These are phyloP conservation scores for Cucurbita maxima DNA, from an alignment of 306 rosid genomes.

Conservation along the genomic window DNA sequence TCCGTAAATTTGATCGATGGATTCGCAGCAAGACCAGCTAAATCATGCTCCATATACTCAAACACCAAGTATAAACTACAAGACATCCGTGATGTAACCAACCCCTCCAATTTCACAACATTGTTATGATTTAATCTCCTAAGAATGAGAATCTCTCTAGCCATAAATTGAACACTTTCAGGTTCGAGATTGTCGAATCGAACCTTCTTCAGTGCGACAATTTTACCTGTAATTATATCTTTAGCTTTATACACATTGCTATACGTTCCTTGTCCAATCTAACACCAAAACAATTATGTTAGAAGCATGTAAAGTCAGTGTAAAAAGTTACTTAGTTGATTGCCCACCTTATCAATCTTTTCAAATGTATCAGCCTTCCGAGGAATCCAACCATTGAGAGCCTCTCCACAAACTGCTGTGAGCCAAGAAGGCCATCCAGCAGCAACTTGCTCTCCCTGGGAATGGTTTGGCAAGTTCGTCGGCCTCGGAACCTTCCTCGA, in stretches of 20 bases:
- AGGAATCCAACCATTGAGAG: slow-evolving; percentile 58
- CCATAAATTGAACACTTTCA: slow-evolving; percentile 65
- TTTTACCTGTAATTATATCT: slow-evolving; percentile 46
- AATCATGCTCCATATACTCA: slow-evolving; percentile 64
- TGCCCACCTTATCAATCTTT: slow-evolving; percentile 54
- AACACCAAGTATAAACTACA: slow-evolving; percentile 70
- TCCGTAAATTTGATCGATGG: slow-evolving; percentile 46
- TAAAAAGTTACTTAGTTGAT: not conserved
- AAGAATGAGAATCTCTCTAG: slow-evolving; percentile 59
- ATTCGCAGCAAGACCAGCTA: slow-evolving; percentile 71
- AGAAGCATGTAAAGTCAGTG: not conserved
- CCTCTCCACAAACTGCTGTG: slow-evolving; percentile 57
- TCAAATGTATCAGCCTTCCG: slow-evolving; percentile 54
- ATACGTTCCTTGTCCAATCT: slow-evolving; percentile 76
- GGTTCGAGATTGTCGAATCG: slow-evolving; percentile 68
- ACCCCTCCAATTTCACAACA: slow-evolving; percentile 61
- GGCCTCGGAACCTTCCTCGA: slow-evolving; percentile 33
- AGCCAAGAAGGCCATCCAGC: slow-evolving; percentile 78
- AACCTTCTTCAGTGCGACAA: slow-evolving; percentile 69
- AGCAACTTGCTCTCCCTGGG: slow-evolving; percentile 43
- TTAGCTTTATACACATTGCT: slow-evolving; percentile 76
- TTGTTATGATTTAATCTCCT: slow-evolving; percentile 55
- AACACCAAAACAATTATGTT: not conserved
- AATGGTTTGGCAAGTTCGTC: slow-evolving; percentile 34
- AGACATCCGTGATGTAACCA: slow-evolving; percentile 67